These are phyloP conservation scores for Komagataella phaffii DNA, from an alignment of 805 yeast species.

Conservation along the genomic window DNA sequence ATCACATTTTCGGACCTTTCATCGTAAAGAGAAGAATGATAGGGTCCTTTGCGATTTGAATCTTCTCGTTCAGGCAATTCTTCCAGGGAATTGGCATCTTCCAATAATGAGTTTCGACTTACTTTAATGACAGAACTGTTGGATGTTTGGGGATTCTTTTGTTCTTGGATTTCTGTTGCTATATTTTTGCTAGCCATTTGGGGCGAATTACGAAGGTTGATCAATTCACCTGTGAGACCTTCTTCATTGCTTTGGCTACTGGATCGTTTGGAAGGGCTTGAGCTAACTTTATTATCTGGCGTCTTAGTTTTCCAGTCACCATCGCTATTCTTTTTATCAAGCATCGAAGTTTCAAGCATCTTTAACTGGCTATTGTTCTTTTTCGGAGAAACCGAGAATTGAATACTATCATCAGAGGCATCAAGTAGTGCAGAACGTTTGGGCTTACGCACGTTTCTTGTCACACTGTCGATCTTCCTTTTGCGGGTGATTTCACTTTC, in stretches of 20 bases:
- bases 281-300: background rate
- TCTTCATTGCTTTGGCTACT: background rate
- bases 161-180: no score
- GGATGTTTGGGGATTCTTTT: no score
- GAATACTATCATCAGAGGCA: background rate
- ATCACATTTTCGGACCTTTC: background rate
- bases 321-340: background rate
- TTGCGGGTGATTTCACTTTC: background rate
- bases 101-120: no score
- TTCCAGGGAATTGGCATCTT: background rate
- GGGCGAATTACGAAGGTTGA: background rate
- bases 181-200: background rate
- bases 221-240: background rate
- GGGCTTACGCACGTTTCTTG: background rate
- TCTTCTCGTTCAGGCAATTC: background rate
- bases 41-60: background rate
- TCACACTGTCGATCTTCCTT: background rate
- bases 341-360: background rate
- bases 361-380: no score
- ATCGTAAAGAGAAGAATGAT: background rate
- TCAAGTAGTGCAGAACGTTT: background rate
- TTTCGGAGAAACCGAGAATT: background rate
- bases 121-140: no score
- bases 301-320: background rate
- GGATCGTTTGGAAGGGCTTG: background rate